Evolutionary conservation across 441 rosid species (phyloP).

Genomic region (Gossypium trilobum): DNA sequence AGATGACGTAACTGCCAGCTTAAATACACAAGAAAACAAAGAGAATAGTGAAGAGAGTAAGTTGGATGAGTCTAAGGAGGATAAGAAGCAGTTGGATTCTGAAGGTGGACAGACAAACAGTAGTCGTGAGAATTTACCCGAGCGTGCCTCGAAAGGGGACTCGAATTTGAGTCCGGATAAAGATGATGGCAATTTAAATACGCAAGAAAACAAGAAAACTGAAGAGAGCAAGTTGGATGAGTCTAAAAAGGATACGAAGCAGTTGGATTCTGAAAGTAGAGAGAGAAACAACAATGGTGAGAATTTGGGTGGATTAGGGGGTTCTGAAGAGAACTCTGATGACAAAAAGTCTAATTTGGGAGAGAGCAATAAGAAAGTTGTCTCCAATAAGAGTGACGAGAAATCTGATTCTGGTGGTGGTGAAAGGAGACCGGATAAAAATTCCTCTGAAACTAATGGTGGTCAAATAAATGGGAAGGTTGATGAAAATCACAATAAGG

Average conservation of each 20-base stretch:
- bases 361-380: constrained; percentile 15
- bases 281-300: constrained; percentile 16
- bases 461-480: constrained; percentile 32
- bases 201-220: neutral
- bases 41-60: constrained; percentile 30
- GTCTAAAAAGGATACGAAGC: neutral
- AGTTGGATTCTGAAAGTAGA: neutral
- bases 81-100: constrained; percentile 32
- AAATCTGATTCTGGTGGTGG: constrained; percentile 28
- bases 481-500: constrained; percentile 30
- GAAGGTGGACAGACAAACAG: constrained; percentile 29
- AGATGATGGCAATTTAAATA: constrained; percentile 17
- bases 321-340: constrained; percentile 27
- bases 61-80: constrained; percentile 28
- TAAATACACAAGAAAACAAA: constrained; percentile 27
- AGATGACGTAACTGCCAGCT: constrained; percentile 19
- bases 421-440: constrained; percentile 28
- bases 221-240: neutral
- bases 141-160: constrained; percentile 50
- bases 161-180: constrained; percentile 19
- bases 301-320: constrained; percentile 34
- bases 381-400: constrained; percentile 9
- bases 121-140: constrained; percentile 30
- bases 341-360: constrained; percentile 35
- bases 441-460: constrained; percentile 24